Evolutionary conservation across 192 early-diverging fungal genomes (phyloP).

Genomic region (Coemansia sp.): DNA sequence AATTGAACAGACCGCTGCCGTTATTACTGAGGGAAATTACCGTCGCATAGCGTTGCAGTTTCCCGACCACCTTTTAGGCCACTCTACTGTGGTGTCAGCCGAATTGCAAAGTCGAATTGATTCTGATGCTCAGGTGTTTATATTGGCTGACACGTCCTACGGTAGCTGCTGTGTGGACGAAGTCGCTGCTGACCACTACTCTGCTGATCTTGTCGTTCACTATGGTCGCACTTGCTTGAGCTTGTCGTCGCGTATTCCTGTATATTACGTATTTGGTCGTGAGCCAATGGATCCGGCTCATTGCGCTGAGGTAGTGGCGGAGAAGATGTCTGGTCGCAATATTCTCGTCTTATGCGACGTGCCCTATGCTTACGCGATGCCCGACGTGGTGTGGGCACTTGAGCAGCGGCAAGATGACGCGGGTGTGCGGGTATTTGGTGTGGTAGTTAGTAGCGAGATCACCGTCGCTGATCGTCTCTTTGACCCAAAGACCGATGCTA

Average conservation of each 20-base stretch:
- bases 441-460: constrained; percentile 15
- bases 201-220: constrained; percentile 89
- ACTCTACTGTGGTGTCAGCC: constrained; percentile 67
- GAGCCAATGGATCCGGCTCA: constrained; percentile 67
- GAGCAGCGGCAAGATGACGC: not conserved
- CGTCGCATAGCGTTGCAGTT: constrained; percentile 84
- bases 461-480: constrained; percentile 17
- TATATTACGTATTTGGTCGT: constrained; percentile 86
- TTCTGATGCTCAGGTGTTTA: constrained; percentile 58
- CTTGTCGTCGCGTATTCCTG: constrained; percentile 79
- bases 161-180: constrained; percentile 99
- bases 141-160: constrained; percentile 95
- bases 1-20: constrained; percentile 63
- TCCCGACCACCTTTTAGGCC: constrained; percentile 82
- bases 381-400: constrained; percentile 28
- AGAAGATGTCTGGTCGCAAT: constrained; percentile 41
- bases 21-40: constrained; percentile 56
- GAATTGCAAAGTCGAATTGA: constrained; percentile 56
- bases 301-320: constrained; percentile 53
- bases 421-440: not conserved
- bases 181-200: constrained; percentile 89
- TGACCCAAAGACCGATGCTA: not conserved
- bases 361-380: constrained; percentile 64
- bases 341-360: constrained; percentile 81
- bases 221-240: constrained; percentile 93